Evolutionary conservation across 495 filamentous ascomycete genomes (phyloP), one percentile per base, ranked within the genome.

Genomic region (Penicillium parvum): DNA sequence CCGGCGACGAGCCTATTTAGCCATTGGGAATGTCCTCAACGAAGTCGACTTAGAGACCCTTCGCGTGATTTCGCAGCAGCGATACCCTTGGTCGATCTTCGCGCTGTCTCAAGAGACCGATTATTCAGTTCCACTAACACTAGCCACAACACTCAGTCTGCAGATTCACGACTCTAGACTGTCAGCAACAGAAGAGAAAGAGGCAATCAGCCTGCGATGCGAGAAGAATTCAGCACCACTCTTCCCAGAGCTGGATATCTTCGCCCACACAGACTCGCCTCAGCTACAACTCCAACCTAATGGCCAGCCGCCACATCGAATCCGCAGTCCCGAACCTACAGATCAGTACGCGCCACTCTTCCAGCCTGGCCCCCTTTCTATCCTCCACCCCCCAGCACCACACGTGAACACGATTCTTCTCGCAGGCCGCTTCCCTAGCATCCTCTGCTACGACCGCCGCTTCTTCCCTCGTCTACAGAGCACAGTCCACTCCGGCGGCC

Each of bases 401-500:
- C 64, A 72, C 49, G 61, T 69, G 22, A 71, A 72, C 37, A 63
- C 66, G 1, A 70, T 73, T 23, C 58, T 72, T 19, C 54, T 97
- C 22, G 90, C 85, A 0, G 91, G 91, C 8, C 82, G 91, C 18
- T 97, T 96, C 61, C 85, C 88, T 8, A 90, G 82, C 61, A 88
- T 96, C 49, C 69, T 97, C 4, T 84, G 84, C 50, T 96, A 95
- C 61, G 89, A 96, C 55, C 79, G 89, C 14, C 82, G 90, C 30
- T 88, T 77, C 63, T 95, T 95, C 59, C 88, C 90, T 9, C 78
- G 78, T 6, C 72, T 96, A 9, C 74, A 77, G 37, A 82, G 77
- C 10, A 87, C 89, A 5, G 79, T 96, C 14, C 78, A 95, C 62
- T 90, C 86, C 10, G 90, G 90, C 10, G 88, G 86, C 3, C 75